These are phyloP conservation scores for Cucurbitaria berberidis DNA, from an alignment of 2,329 filamentous ascomycete genomes.

Conservation along the genomic window DNA sequence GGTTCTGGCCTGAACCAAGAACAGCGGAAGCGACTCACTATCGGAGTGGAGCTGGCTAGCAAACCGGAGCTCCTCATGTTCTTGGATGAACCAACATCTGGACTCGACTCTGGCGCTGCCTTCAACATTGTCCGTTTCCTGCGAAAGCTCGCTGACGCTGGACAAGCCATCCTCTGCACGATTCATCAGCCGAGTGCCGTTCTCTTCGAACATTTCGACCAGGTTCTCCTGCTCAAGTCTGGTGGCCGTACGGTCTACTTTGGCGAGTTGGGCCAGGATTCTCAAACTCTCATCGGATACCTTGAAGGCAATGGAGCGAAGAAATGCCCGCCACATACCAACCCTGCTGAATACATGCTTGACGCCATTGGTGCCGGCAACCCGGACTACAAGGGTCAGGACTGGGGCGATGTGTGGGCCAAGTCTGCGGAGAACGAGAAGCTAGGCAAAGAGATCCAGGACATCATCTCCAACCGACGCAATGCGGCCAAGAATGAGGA, in stretches of 20 bases:
- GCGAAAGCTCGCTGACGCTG: conserved; percentile 68
- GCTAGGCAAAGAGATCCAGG: conserved; percentile 50
- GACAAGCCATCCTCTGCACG: conserved; percentile 71
- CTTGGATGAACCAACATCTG: conserved; percentile 78
- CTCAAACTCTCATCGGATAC: conserved; percentile 54
- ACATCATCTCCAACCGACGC: conserved; percentile 45
- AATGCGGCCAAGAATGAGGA: conserved; percentile 42
- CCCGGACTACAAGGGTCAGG: conserved; percentile 52
- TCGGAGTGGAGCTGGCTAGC: conserved; percentile 65
- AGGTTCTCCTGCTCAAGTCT: conserved; percentile 67
- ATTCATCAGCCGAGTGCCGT: conserved; percentile 74
- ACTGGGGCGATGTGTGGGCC: conserved; percentile 56
- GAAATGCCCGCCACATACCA: conserved; percentile 58
- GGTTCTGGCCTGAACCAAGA: conserved; percentile 61
- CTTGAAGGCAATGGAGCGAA: conserved; percentile 60
- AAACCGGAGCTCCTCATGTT: conserved; percentile 77
- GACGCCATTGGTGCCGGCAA: conserved; percentile 54
- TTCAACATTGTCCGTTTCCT: conserved; percentile 70
- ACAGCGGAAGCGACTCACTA: conserved; percentile 70
- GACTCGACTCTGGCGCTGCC: conserved; percentile 72
- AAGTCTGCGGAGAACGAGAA: conserved; percentile 48
- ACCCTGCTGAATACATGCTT: conserved; percentile 62
- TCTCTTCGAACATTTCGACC: conserved; percentile 71
- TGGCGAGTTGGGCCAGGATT: conserved; percentile 60
- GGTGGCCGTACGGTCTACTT: conserved; percentile 72